Conservation (phyloP, 2,329 filamentous ascomycete species). For the Trichoderma breve region DNA sequence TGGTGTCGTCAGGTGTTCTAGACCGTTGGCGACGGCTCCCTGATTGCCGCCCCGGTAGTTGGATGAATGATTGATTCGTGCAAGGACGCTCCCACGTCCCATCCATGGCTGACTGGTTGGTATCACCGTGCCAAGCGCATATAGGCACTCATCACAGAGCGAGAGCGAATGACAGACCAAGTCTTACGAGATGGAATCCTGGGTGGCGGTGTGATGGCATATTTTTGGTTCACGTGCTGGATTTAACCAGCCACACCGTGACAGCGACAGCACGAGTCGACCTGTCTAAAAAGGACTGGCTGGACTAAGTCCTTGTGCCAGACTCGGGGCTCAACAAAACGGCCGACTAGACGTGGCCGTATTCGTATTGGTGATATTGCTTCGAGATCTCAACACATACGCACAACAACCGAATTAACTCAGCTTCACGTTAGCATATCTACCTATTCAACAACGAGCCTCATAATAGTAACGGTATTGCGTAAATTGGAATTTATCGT, state of each 20-base stretch:
- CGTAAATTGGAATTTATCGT: not conserved
- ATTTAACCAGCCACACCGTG: not conserved
- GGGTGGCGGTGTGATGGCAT: conserved; percentile 15
- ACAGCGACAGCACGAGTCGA: not conserved
- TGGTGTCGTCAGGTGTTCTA: not conserved
- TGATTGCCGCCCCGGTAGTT: not conserved
- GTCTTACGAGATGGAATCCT: not conserved
- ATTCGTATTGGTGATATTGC: not conserved
- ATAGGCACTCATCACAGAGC: not conserved
- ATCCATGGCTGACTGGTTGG: not conserved
- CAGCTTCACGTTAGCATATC: not conserved
- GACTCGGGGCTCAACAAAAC: not conserved
- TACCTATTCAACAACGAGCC: not conserved
- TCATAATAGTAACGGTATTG: not conserved
- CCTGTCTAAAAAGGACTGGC: not conserved
- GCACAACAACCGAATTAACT: not conserved
- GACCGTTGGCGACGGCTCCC: not conserved
- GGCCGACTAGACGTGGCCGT: not conserved
- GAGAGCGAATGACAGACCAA: not conserved
- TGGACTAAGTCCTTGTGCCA: not conserved
- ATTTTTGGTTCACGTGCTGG: conserved; percentile 5
- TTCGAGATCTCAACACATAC: not conserved
- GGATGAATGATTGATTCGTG: not conserved
- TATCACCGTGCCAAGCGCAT: not conserved
- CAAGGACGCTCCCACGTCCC: not conserved